Base-by-base conservation (phyloP, 139 green algal genomes). In the Chlamydomonas incerta region DNA sequence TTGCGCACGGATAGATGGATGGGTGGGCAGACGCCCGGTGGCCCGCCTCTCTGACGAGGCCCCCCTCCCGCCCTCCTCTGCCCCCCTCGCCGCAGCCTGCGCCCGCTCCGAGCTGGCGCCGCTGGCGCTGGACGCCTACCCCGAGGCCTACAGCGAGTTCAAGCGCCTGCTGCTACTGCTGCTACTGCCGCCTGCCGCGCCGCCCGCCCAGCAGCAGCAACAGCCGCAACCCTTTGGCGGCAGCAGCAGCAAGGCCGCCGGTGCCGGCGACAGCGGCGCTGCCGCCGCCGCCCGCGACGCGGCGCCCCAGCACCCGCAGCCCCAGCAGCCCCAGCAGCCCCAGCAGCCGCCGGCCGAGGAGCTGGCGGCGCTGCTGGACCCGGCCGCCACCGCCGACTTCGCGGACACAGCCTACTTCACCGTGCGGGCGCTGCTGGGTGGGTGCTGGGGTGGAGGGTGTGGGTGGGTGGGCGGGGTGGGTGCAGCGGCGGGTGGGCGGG, bases 91-190 rank as follows among this genome's bases (percentile, higher is more conserved):
- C 41, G n/a, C 88, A 93, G 92, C 71, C 0, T 94, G 90, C 67
- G 86, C 92, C 3, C 82, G 93, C 24, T 52, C 83, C 21, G 88
- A 94, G 60, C 88, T 96, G 52, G 92, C 93, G 0, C 92, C 94
- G 0, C 35, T 95, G 37, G 94, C 93, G 0, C 73, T 95, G 50
- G 80, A 95, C 81, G 93, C 94, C 0, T 96, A 95, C 83, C 93
- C 94, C 10, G 94, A 96, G 60, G 94, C 94, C 1, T 96, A 95
- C 71, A 63, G 73, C 13, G 93, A 96, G 69, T 96, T 96, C 90
- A 96, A 95, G 85, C 82, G 84, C 29, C 52, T 74, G 9, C 80
- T 96, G 77, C 77, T 93, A 80, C 79, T 94, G 74, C 88, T 96
- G 21, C 72, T 96, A 50, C 41, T 77, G 28, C 14, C 34, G 14